Base-by-base conservation (phyloP, 192 early-diverging fungal species). In the Endogone sp. region DNA sequence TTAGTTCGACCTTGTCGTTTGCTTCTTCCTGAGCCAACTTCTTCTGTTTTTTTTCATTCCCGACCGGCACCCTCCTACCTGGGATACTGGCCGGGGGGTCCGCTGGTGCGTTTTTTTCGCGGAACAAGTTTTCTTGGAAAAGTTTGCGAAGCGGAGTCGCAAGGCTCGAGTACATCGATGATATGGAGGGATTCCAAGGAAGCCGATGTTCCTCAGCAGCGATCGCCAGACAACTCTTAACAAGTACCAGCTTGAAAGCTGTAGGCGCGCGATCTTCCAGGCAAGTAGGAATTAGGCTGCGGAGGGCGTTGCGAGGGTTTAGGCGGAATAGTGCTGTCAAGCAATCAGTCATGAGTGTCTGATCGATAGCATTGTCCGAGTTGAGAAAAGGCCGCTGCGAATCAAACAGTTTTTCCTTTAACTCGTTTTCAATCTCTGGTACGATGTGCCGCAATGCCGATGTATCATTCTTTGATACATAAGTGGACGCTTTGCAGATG, bases 1-100 rank as follows among this genome's bases (percentile, higher is more conserved):
- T 82, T n/a, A 98, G 78, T 66, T 97, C 93, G 54, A 91, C 82
- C 23, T 89, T 87, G 70, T 97, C 94, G n/a, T 82, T 82, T 24
- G 73, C 73, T 28, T 80, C 80, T 24, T 88, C 83, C 24, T 80
- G 66, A 3, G 71, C 37, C 21, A 78, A 77, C 22, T 83, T 71
- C 66, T 78, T 84, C 24, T 79, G 69, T 59, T 82, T 84, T 37
- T 82, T 85, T 32, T 81, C 85, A 20, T 60, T 79, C 2, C 72
- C 57, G 20, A 65, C 70, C n/a, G 72, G 65, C 11, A 72, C 54
- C 21, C 68, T 61, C 23, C 72, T 76, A 28, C 82, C 85, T 31
- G 79, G 59, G 0, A 25, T 32, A 31, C 4, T 21, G 65, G 25
- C 13, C 60, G 29, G 30, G 49, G 3, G 54, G 66, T 66, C 69